Evolutionary conservation across 164 flowering plant genomes (phyloP).

Genomic region (Dillenia suffruticosa): DNA sequence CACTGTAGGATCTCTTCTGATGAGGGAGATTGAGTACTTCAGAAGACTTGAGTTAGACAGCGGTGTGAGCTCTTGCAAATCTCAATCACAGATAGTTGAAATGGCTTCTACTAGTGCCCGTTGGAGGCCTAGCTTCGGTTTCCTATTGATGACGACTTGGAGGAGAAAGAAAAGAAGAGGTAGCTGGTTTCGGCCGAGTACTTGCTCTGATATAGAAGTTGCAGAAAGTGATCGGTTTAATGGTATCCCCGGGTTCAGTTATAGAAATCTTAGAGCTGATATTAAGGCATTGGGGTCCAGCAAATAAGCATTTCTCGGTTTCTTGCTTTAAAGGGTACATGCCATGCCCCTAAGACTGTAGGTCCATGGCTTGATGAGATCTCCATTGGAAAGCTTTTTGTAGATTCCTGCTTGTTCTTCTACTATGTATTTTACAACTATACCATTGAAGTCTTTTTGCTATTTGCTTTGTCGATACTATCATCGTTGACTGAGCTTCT

Average conservation of each 20-base stretch:
- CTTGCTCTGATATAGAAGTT: slow-evolving; percentile 24
- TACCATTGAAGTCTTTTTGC: too few relatives aligned
- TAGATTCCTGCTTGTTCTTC: too few relatives aligned
- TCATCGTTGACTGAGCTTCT: too few relatives aligned
- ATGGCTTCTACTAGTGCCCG: neutral
- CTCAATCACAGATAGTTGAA: neutral
- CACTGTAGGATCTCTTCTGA: slow-evolving; percentile 29
- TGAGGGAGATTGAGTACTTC: slow-evolving; percentile 31
- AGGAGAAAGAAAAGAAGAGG: slow-evolving; percentile 22
- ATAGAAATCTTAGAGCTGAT: slow-evolving; percentile 22
- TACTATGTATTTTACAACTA: too few relatives aligned
- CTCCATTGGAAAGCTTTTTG: too few relatives aligned
- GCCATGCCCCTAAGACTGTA: too few relatives aligned
- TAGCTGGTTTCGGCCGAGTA: slow-evolving; percentile 12
- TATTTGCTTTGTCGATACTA: too few relatives aligned
- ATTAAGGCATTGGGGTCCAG: neutral
- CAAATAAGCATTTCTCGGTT: too few relatives aligned
- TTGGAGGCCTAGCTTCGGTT: slow-evolving; percentile 9
- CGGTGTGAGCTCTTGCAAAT: neutral
- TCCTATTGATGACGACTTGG: slow-evolving; percentile 11
- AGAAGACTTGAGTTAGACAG: slow-evolving; percentile 14
- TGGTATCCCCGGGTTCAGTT: slow-evolving; percentile 17
- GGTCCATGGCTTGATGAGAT: too few relatives aligned
- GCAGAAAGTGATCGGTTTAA: slow-evolving; percentile 9
- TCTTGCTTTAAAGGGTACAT: too few relatives aligned